Percentiles rank a stretch among this genome's conserved stretches.
These are phyloP conservation scores for Lotmaria passim DNA, from an alignment of 208 protist genomes.

Conservation along the genomic window DNA sequence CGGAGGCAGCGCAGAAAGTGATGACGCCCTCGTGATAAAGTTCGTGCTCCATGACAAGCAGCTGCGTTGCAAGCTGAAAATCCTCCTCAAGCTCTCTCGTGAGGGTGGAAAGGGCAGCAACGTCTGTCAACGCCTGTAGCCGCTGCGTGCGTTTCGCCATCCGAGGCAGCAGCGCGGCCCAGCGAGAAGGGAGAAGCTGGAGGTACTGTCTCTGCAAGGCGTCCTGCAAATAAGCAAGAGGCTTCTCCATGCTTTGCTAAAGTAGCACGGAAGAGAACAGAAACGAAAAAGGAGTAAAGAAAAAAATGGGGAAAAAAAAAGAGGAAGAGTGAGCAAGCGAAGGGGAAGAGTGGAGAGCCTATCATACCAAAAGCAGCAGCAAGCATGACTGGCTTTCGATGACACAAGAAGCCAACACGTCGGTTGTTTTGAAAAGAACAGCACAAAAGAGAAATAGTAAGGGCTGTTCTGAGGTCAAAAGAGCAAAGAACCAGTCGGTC, in stretches of 20 bases:
- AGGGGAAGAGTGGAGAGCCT: constrained; percentile 8
- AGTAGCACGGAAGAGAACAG: background rate
- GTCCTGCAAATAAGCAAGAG: constrained; percentile 30
- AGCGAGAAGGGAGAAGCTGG: constrained; percentile 57
- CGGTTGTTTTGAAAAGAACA: background rate
- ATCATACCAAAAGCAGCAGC: background rate
- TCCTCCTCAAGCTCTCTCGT: constrained; percentile 33
- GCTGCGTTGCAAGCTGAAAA: constrained; percentile 39
- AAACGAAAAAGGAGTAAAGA: constrained; percentile 12
- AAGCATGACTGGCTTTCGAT: constrained; percentile 14
- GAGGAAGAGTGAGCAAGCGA: constrained; percentile 1
- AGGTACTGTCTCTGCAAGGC: constrained; percentile 47
- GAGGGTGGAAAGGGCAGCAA: background rate
- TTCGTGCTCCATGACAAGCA: constrained; percentile 53
- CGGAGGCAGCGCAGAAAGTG: background rate
- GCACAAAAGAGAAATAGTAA: no score
- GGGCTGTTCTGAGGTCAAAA: no score
- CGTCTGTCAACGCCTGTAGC: constrained; percentile 45
- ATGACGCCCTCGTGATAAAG: constrained; percentile 45
- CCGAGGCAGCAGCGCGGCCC: constrained; percentile 51
- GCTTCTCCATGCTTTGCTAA: constrained; percentile 21
- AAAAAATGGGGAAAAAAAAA: constrained; percentile 8
- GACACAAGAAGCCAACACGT: background rate
- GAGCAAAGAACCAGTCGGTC: no score
- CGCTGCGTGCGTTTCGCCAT: constrained; percentile 54